A percentile compares a stretch with the other conserved stretches of the same genome.
phyloP scores from a whole-genome alignment of 2,329 filamentous ascomycete genomes.

The Cryphonectria parasitica region DNA sequence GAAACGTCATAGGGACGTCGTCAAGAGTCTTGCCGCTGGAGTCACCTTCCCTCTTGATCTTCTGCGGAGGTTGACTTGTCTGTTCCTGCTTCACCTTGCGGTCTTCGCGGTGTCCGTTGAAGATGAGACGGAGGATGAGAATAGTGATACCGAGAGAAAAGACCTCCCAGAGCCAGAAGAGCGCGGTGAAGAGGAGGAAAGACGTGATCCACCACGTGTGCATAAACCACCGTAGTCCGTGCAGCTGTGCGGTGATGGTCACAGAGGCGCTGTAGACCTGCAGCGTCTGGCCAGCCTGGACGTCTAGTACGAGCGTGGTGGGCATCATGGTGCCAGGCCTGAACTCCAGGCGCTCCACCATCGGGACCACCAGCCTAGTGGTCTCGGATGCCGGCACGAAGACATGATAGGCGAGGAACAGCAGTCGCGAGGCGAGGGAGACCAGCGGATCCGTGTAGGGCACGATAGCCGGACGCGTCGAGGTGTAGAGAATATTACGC shows the following conservation, averaged over 20 bases:
- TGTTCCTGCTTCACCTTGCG: slow-evolving; percentile 31
- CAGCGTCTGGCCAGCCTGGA: slow-evolving; percentile 70
- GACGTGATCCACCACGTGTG: slow-evolving; percentile 76
- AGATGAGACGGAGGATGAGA: slow-evolving; percentile 53
- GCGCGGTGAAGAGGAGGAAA: slow-evolving; percentile 67
- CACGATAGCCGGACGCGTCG: slow-evolving; percentile 75
- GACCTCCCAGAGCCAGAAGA: slow-evolving; percentile 81
- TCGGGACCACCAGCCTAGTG: slow-evolving; percentile 64
- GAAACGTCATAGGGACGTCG: slow-evolving; percentile 30
- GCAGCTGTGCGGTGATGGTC: slow-evolving; percentile 73
- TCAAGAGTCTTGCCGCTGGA: slow-evolving; percentile 12
- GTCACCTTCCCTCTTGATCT: slow-evolving; percentile 23
- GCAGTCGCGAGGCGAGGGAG: slow-evolving; percentile 61
- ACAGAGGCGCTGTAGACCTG: slow-evolving; percentile 76
- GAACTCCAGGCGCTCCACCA: slow-evolving; percentile 78
- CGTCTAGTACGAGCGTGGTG: slow-evolving; percentile 58
- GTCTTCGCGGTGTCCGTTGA: slow-evolving; percentile 28
- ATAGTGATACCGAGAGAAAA: slow-evolving; percentile 68
- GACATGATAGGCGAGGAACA: slow-evolving; percentile 71
- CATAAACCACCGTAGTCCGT: slow-evolving; percentile 83
- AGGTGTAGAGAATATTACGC: slow-evolving; percentile 58
- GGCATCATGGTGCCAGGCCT: slow-evolving; percentile 45
- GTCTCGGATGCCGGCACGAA: slow-evolving; percentile 67
- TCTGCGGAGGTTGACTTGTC: not conserved
- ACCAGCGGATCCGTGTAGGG: slow-evolving; percentile 77